Evolutionary conservation across 2,329 filamentous ascomycete species (phyloP), one percentile per base, ranked within the genome.

Genomic region (Whalleya microplaca): DNA sequence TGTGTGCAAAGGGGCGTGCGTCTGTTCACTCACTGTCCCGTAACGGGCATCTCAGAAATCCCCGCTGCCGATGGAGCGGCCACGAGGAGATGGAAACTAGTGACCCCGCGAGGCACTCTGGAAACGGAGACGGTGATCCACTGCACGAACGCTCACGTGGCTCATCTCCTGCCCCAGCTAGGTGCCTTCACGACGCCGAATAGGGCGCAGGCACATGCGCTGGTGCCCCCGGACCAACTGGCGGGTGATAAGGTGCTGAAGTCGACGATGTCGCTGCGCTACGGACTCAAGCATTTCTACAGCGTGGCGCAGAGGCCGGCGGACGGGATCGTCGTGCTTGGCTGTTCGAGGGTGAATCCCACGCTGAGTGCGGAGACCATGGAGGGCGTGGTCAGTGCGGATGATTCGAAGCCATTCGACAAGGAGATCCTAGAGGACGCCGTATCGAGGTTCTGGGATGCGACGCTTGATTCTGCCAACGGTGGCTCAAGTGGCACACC

Each of bases 281-380:
- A 80, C 52, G 73, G 73, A 42, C 69, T 80, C 1, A 68, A 74
- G 23, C 77, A 80, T 58, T 81, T 80, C 69, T 81, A 80, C 65
- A 80, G 78, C 0, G 64, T 81, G n/a, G 78, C 78, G 16, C 78
- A 80, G 61, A 71, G 78, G 3, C 64, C 67, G 44, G 67, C 68
- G 1, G 77, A 80, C 51, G 77, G 77, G 0, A 75, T 76, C 6
- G 58, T 78, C 41, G 69, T 80, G 6, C 69, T 80, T 2, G 78
- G 78, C 0, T 71, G 75, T 2, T 76, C 76, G 3, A 65, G 74
- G n/a, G 69, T 71, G 2, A 80, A 76, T 55, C 76, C 77, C 0
- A 70, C 66, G 1, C 52, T 76, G 9, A 74, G 71, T 41, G 37
- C 58, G 0, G 68, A 68, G 50, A 71, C 72, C 1, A 48, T 67